phyloP scores from a whole-genome alignment of 129 eudicot genomes.

The Apium graveolens region DNA sequence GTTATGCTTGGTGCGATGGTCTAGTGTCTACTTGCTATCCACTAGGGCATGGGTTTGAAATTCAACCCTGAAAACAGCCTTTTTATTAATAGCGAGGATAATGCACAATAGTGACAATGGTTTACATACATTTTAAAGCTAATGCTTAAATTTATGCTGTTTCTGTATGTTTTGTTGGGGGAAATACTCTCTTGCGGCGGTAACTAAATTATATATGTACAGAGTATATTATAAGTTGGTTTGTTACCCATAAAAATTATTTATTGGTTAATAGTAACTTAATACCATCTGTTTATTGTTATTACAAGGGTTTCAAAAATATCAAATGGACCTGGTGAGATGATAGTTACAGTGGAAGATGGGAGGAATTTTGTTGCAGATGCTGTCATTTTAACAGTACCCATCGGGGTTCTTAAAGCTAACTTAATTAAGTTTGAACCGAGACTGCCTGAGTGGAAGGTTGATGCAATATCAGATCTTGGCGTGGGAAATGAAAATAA shows the following conservation, averaged over 20 bases:
- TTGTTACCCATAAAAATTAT: background rate
- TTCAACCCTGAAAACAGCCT: background rate
- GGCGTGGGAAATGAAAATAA: conserved; percentile 95
- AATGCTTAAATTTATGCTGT: background rate
- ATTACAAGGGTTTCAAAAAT: conserved; percentile 68
- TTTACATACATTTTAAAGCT: background rate
- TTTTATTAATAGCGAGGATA: background rate
- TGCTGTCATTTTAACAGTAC: conserved; percentile 78
- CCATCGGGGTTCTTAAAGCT: conserved; percentile 80
- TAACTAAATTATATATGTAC: background rate
- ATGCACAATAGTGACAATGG: background rate
- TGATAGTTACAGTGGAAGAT: conserved; percentile 56
- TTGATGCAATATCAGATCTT: conserved; percentile 77
- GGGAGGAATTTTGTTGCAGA: conserved; percentile 77
- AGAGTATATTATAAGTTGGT: background rate
- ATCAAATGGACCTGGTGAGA: conserved; percentile 52
- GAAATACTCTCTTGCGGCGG: background rate
- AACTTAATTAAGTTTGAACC: conserved; percentile 82
- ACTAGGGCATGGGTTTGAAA: background rate
- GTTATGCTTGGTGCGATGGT: background rate
- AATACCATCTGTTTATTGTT: conserved; percentile 12
- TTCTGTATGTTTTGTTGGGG: background rate
- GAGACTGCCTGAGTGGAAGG: conserved; percentile 87
- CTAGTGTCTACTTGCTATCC: too few relatives aligned
- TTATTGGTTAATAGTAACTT: background rate